Evolutionary conservation across 768 basidiomycete genomes (phyloP), one percentile per base, ranked within the genome.

Genomic region (Lactifluus subvellereus): DNA sequence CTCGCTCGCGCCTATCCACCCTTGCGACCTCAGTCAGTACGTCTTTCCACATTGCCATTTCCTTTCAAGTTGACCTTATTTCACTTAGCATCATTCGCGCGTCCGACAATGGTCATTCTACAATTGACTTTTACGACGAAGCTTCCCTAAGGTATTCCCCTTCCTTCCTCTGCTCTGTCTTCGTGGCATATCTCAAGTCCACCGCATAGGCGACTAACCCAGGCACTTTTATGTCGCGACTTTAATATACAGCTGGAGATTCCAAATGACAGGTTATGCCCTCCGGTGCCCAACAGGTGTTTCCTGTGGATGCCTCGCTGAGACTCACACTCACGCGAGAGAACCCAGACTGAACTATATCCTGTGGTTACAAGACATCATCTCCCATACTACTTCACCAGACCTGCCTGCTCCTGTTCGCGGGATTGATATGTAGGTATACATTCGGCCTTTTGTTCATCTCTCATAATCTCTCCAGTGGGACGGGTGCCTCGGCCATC

Each of bases 401-500:
- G 56, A 42, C 0, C 57, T 1, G 9, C 32, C 20, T 49, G 16
- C 53, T 16, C 6, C 48, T n/a, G 71, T 87, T 14, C 74, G 72
- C 8, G 89, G 86, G 0, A 71, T 91, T 13, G 92, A 95, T 68
- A 82, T 95, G 94, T 94, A 71, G 56, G 85, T 54, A 27, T 54
- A 6, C 3, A 7, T 47, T 40, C 47, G 22, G 45, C 18, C 7
- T 57, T 5, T 18, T 14, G 7, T 56, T n/a, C 27, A 40, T 8
- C 1, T 38, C 38, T 20, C 40, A 20, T 18, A 10, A 14, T 38
- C 40, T 51, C n/a, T 40, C 9, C 38, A 92, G 93, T 43, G 96
- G 96, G 22, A 96, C 94, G 8, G 96, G 96, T 0, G 87, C 94
- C 7, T 91, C 91, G 0, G 89, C 85, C 0, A 92, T 98, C 59